Conservation (phyloP, 2,329 filamentous ascomycete genomes). For the Colletotrichum truncatum region DNA sequence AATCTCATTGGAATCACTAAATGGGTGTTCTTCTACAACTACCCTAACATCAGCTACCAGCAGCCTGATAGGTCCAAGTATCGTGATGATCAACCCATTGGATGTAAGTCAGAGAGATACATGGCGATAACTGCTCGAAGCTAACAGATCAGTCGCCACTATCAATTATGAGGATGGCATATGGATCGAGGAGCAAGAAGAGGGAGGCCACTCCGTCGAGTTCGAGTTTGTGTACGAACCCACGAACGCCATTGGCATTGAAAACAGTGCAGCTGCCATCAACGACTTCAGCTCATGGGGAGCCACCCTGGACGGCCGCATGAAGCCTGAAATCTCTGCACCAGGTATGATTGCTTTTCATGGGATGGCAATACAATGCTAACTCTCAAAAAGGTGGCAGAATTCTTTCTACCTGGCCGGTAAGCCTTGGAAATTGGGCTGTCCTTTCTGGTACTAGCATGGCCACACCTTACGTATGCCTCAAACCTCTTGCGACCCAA, state of each 20-base stretch:
- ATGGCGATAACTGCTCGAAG: too few species aligned
- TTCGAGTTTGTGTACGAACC: conserved; percentile 6
- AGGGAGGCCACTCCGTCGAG: background rate
- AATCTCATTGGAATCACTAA: background rate
- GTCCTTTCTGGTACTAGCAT: conserved; percentile 68
- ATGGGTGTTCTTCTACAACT: conserved; percentile 11
- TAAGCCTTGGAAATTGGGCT: too few species aligned
- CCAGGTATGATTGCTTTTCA: conserved; percentile 55
- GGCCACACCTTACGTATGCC: conserved; percentile 55
- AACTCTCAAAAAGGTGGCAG: too few species aligned
- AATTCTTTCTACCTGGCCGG: too few species aligned
- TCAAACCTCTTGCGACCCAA: rapidly evolving
- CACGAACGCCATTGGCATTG: background rate
- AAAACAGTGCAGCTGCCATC: background rate
- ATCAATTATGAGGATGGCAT: conserved; percentile 6
- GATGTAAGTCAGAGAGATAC: conserved; percentile 14
- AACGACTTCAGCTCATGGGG: conserved; percentile 67
- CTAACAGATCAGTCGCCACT: background rate
- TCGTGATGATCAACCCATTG: background rate
- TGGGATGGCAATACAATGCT: too few species aligned
- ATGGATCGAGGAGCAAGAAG: conserved; percentile 5
- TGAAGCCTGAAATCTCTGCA: conserved; percentile 63
- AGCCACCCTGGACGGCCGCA: conserved; percentile 65
- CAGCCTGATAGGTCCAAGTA: background rate
- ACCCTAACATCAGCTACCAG: background rate